Base-by-base conservation (phyloP, 768 basidiomycete species). In the Asterophora parasitica region DNA sequence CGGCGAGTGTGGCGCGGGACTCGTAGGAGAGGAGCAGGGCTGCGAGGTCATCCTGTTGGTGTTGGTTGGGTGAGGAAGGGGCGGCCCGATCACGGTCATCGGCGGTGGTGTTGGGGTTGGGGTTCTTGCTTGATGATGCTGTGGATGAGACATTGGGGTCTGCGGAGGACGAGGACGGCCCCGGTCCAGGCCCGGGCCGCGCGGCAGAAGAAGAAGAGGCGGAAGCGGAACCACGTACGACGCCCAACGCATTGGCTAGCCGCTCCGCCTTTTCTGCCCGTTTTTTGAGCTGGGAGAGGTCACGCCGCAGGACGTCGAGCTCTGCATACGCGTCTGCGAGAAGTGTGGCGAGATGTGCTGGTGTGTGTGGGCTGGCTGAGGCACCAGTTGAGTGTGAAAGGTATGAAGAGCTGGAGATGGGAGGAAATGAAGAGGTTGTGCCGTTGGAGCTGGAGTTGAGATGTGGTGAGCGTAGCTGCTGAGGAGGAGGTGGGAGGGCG, bases 211-310 rank as follows among this genome's bases (percentile, higher is more conserved):
- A 53, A 4, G 58, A 49, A 0, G 50, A 8, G 38, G 58, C 56
- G 32, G 68, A 52, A 1, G 64, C 54, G 8, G 61, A 45, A 6
- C 3, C 23, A 23, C 23, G 23, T 6, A 23, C 23, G 23, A 6
- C 23, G 6, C 23, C 6, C 23, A 23, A 23, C 3, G 23, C 23
- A 6, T 6, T 23, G 27, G 52, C 32, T 36, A 69, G 64, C 1
- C 76, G 69, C 42, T 85, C 84, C 0, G 76, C 71, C 52, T 76
- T 72, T 35, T 82, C 82, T 0, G 77, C 76, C 37, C 81, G 73
- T 44, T 70, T 73, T 27, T 63, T 61, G 0, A 65, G 50, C 0
- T 53, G 13, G 1, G 58, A 49, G 52, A 85, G 76, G 48, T 85
- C 79, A 30, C 67, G 69, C 15, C 72, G 68, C 39, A 85, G 72